phyloP scores from a whole-genome alignment of 208 protist species.

The Sergeia podlipaevii region DNA sequence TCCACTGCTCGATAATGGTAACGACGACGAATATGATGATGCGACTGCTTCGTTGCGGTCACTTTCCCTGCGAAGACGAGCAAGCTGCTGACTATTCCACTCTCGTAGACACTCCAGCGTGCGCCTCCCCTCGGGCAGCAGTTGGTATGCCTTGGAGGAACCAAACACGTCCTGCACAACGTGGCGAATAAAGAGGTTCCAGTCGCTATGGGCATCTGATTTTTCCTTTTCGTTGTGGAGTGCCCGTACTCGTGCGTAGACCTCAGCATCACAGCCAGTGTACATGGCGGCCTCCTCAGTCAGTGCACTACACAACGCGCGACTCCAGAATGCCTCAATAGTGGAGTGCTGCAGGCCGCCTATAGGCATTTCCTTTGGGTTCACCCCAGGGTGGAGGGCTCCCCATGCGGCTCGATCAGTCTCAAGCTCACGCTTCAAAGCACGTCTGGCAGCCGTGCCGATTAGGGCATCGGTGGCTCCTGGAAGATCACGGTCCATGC shows the following conservation, averaged over 20 bases:
- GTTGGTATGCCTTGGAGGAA: conserved; percentile 39
- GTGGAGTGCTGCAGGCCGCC: conserved; percentile 25
- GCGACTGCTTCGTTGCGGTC: not conserved
- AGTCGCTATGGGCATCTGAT: too few relatives aligned
- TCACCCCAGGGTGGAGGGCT: conserved; percentile 4
- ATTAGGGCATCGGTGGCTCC: not conserved
- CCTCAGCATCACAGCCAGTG: not conserved
- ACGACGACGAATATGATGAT: not conserved
- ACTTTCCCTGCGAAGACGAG: not conserved
- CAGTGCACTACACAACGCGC: conserved; percentile 26
- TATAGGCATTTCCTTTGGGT: conserved; percentile 56
- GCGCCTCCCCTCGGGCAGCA: conserved; percentile 39
- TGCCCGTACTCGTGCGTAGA: not conserved
- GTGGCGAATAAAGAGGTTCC: conserved; percentile 15
- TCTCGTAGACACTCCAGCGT: conserved; percentile 33
- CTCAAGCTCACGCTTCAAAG: conserved; percentile 5
- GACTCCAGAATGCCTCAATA: conserved; percentile 35
- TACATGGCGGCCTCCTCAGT: not conserved
- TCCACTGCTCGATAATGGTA: too few relatives aligned
- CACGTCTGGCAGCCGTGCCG: conserved; percentile 10
- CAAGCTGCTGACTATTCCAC: conserved; percentile 24
- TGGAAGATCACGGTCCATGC: conserved; percentile 4
- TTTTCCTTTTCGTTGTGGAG: not conserved
- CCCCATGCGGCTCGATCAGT: conserved; percentile 16
- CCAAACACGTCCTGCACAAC: conserved; percentile 32